These are phyloP conservation scores for Diutina ranongensis DNA, from an alignment of 1,139 yeast genomes.

Conservation along the genomic window DNA sequence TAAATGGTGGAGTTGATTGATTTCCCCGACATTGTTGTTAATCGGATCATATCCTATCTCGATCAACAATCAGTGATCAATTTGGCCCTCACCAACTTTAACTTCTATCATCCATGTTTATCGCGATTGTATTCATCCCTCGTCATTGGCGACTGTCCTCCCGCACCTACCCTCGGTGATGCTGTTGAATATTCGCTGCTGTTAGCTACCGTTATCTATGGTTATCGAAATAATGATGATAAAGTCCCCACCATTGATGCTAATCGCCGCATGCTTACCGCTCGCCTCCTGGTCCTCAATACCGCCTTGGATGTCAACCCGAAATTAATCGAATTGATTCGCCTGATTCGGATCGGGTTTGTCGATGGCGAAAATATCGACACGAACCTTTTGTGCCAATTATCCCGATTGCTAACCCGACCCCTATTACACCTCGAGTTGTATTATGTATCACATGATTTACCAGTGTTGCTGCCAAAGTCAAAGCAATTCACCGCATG, in stretches of 20 bases:
- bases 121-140: background rate
- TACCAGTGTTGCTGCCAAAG: too few relatives aligned
- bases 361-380: too few relatives aligned
- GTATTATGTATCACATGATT: too few relatives aligned
- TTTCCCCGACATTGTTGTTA: background rate
- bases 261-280: background rate
- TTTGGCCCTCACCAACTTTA: constrained; percentile 3
- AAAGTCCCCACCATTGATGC: background rate
- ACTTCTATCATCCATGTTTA: background rate
- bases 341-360: background rate
- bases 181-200: too few relatives aligned
- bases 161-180: background rate
- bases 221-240: background rate
- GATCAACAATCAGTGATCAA: constrained; percentile 1
- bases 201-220: background rate
- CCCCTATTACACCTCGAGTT: too few relatives aligned
- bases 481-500: too few relatives aligned
- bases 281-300: constrained; percentile 1
- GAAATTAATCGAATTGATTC: background rate
- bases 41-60: background rate
- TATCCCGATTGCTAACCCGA: too few relatives aligned
- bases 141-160: background rate
- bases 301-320: background rate
- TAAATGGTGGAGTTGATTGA: background rate
- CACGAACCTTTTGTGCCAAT: too few relatives aligned